Base-by-base conservation (phyloP, 2,329 filamentous ascomycete species). In the Colletotrichum sp. region DNA sequence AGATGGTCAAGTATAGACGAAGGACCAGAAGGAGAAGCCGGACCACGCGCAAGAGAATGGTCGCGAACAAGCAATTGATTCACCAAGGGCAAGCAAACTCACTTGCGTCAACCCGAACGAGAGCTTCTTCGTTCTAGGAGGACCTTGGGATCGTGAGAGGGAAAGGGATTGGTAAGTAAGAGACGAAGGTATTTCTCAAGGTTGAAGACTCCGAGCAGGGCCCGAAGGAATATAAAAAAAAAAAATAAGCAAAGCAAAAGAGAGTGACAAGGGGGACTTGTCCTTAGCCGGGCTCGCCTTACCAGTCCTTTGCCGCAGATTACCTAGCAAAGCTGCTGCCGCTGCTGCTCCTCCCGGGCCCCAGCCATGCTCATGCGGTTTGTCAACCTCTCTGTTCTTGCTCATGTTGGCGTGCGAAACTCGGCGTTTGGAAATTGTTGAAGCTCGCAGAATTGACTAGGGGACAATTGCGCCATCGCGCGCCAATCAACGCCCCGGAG, bases 361-460 rank as follows among this genome's bases (percentile, higher is more conserved):
- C 69, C 51, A 66, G 68, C 68, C 69, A 62, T 68, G 64, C 63
- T 66, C 21, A 66, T 66, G 58, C 63, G 36, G 63, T 64, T 57
- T 21, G 31, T 64, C 24, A 21, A 57, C 29, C 21, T 57, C 57
- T 31, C 33, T 59, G 16, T 54, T 64, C 27, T 33, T 8, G 27
- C 57, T 55, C 57, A 47, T 66, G 71, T 66, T 66, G 27, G 72
- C 62, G 72, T 74, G 72, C 72, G 72, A 74, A 74, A 67, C 72
- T 74, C 72, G 68, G 72, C 68, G 72, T 74, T 74, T 74, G 68
- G 72, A 64, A 74, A 63, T 67, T 74, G 68, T 63, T 72, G 68
- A 74, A 74, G 72, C 72, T 72, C 64, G 68, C 55, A 66, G 63
- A 71, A 72, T 72, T 38, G 63, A 71, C 72, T 74, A 74, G 69